Conservation (phyloP, 495 filamentous ascomycete species). For the Xylaria scruposa region DNA sequence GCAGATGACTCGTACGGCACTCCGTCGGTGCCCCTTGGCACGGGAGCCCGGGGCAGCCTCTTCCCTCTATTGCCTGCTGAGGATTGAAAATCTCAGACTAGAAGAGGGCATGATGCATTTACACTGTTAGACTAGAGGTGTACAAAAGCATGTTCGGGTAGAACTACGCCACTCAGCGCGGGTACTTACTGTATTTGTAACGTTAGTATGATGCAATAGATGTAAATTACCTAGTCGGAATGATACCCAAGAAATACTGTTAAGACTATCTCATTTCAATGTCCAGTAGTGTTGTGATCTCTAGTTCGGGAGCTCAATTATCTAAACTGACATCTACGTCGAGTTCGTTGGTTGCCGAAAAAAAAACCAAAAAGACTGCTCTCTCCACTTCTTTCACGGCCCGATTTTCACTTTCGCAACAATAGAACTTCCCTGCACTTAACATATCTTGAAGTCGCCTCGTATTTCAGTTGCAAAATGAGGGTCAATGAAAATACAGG, state of each 20-base stretch:
- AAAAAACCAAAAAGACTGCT: neutral
- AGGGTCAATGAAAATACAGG: conserved; percentile 54
- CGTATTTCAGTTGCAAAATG: conserved; percentile 33
- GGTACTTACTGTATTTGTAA: neutral
- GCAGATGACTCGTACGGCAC: conserved; percentile 73
- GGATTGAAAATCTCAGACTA: conserved; percentile 30
- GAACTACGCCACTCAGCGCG: neutral
- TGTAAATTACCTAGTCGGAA: neutral
- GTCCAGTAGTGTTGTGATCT: neutral
- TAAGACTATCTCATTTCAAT: neutral
- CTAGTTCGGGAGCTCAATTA: neutral
- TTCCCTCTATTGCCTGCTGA: conserved; percentile 48
- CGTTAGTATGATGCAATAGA: neutral
- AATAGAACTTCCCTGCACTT: neutral
- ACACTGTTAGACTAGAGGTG: neutral
- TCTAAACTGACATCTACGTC: neutral
- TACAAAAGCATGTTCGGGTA: conserved; percentile 1
- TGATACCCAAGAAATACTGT: neutral
- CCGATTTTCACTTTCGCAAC: neutral
- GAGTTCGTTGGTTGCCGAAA: neutral
- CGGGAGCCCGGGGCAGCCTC: conserved; percentile 49
- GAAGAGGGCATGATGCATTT: neutral
- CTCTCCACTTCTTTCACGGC: conserved; percentile 1
- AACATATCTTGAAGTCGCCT: neutral
- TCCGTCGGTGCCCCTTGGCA: conserved; percentile 48